A percentile compares a stretch with the other conserved stretches of the same genome.
Conservation (phyloP, 805 yeast genomes). For the Candida silvicultrix region DNA sequence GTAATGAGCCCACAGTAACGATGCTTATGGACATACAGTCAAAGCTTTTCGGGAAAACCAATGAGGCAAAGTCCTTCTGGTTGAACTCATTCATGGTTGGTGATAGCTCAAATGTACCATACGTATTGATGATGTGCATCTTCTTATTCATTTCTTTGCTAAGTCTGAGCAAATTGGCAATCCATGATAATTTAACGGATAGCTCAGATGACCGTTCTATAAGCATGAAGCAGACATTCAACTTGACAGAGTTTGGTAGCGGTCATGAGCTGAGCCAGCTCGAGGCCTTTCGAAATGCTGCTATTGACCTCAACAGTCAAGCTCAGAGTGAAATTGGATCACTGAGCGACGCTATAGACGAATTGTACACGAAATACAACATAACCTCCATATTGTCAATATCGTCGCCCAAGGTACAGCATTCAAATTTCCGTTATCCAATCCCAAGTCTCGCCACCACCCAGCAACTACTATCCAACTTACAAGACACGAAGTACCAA, state of each 20-base stretch:
- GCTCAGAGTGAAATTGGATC: neutral
- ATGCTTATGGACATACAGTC: slow-evolving; percentile 1
- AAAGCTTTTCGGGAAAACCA: neutral
- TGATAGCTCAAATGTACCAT: neutral
- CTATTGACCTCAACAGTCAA: neutral
- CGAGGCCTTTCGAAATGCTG: too few relatives aligned
- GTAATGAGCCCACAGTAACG: slow-evolving; percentile 1
- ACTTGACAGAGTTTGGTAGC: neutral
- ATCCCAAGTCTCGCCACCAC: neutral
- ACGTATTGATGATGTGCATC: neutral
- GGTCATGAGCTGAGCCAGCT: too few relatives aligned
- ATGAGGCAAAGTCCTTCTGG: neutral
- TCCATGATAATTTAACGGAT: neutral
- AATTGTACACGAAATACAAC: neutral
- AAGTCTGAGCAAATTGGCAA: neutral
- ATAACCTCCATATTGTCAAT: neutral
- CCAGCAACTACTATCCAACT: neutral
- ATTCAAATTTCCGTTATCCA: neutral
- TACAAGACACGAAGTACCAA: neutral
- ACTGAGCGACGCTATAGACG: neutral
- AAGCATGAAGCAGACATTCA: neutral
- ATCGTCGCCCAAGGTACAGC: neutral
- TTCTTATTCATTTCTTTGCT: neutral
- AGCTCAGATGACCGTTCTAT: neutral
- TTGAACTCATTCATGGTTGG: slow-evolving; percentile 2